These are phyloP conservation scores for Pseudocercospora macadamiae DNA, from an alignment of 2,329 filamentous ascomycete genomes.

Conservation along the genomic window DNA sequence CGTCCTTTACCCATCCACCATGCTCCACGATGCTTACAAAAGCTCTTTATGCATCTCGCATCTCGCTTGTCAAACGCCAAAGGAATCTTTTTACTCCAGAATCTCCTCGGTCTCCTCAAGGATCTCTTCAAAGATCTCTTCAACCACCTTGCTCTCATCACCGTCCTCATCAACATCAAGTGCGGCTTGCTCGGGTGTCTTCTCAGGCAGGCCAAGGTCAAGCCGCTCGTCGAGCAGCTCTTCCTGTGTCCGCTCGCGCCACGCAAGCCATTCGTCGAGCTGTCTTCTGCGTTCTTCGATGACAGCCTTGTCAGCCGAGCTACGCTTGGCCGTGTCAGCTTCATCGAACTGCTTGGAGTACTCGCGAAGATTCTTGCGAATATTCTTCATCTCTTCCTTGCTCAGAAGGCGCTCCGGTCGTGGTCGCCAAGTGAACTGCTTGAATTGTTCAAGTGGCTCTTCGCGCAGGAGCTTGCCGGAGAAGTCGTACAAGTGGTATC, in stretches of 20 bases:
- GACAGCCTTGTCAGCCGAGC: slow-evolving; percentile 90
- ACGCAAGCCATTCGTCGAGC: slow-evolving; percentile 86
- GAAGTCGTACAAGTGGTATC: slow-evolving; percentile 98
- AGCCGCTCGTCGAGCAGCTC: slow-evolving; percentile 74
- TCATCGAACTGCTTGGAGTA: slow-evolving; percentile 95
- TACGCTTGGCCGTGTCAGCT: slow-evolving; percentile 89
- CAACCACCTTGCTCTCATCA: slow-evolving; percentile 57
- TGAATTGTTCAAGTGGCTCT: slow-evolving; percentile 93
- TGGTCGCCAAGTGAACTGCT: slow-evolving; percentile 94
- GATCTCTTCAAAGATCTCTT: slow-evolving; percentile 88
- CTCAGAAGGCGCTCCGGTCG: slow-evolving; percentile 86
- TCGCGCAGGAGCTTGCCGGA: slow-evolving; percentile 85
- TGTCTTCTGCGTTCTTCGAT: slow-evolving; percentile 82
- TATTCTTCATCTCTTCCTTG: slow-evolving; percentile 96
- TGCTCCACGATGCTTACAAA: background rate
- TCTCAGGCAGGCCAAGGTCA: slow-evolving; percentile 65
- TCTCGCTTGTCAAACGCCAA: background rate
- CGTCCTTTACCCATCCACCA: background rate
- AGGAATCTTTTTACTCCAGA: slow-evolving; percentile 40
- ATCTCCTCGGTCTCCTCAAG: slow-evolving; percentile 87
- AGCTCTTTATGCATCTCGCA: slow-evolving; percentile 5
- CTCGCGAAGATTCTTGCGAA: slow-evolving; percentile 97
- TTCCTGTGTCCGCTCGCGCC: slow-evolving; percentile 73
- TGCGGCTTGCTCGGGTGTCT: slow-evolving; percentile 65
- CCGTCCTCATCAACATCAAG: slow-evolving; percentile 56